These are phyloP conservation scores for Fraxinus pennsylvanica DNA, from an alignment of 257 asterid genomes.

Conservation along the genomic window DNA sequence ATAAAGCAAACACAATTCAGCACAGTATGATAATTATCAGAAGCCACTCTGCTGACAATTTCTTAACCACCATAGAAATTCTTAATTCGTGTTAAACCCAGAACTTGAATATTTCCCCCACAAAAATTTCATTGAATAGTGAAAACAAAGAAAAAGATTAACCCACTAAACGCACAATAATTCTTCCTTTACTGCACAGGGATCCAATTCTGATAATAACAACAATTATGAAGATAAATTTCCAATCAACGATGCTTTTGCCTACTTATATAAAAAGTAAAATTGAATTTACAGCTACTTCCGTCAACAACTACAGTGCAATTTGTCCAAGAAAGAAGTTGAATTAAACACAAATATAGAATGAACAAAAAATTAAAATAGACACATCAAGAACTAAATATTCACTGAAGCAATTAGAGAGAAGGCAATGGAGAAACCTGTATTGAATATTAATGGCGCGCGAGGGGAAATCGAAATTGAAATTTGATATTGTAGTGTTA, in stretches of 20 bases:
- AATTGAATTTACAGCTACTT: neutral
- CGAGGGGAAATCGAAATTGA: neutral
- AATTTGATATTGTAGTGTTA: neutral
- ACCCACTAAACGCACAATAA: neutral
- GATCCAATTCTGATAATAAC: neutral
- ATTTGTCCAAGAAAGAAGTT: constrained; percentile 7
- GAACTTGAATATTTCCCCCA: neutral
- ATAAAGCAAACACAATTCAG: neutral
- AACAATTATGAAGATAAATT: constrained; percentile 1
- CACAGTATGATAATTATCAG: neutral
- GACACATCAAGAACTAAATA: neutral
- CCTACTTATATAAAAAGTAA: neutral
- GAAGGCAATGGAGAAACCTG: neutral
- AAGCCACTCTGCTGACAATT: neutral
- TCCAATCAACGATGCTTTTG: neutral
- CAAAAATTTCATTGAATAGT: neutral
- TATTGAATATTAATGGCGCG: neutral
- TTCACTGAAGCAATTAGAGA: neutral
- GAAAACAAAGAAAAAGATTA: neutral
- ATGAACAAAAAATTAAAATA: neutral
- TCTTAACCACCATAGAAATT: neutral
- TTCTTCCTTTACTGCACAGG: neutral
- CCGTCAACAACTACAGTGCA: neutral
- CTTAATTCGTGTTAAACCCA: too few relatives aligned
- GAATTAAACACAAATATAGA: neutral